A percentile compares a stretch with the other conserved stretches of the same genome.
phyloP scores from a whole-genome alignment of 2,329 filamentous ascomycete genomes.

The Paramyrothecium roridum region DNA sequence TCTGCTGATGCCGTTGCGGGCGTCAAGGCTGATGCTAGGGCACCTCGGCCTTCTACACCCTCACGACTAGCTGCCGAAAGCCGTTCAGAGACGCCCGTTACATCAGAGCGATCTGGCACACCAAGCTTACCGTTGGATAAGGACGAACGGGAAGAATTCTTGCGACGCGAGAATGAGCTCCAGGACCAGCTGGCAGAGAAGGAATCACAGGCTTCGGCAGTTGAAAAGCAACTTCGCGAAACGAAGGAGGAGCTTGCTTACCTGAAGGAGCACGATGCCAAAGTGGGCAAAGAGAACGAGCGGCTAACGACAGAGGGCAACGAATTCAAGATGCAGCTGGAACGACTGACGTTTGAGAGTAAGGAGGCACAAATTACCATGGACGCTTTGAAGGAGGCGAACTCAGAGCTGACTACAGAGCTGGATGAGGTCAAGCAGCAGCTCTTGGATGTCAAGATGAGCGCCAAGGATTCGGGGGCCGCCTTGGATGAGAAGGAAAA shows the following conservation, averaged over 20 bases:
- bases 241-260: conserved; percentile 82
- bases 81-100: conserved; percentile 58
- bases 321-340: conserved; percentile 93
- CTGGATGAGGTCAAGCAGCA: conserved; percentile 96
- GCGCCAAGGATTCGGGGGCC: conserved; percentile 86
- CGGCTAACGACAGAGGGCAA: conserved; percentile 81
- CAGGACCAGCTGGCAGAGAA: conserved; percentile 95
- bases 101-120: conserved; percentile 81
- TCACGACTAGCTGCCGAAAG: conserved; percentile 51
- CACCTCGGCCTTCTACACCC: conserved; percentile 50
- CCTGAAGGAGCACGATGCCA: conserved; percentile 81
- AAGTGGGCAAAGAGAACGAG: conserved; percentile 87
- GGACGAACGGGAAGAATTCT: conserved; percentile 94
- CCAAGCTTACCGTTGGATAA: conserved; percentile 88
- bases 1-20: conserved; percentile 41
- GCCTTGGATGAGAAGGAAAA: conserved; percentile 96
- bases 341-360: conserved; percentile 91
- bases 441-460: conserved; percentile 93
- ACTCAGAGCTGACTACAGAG: conserved; percentile 85
- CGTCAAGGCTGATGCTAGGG: conserved; percentile 38
- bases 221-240: conserved; percentile 78
- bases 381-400: conserved; percentile 95
- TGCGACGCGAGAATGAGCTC: conserved; percentile 91
- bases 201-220: conserved; percentile 74
- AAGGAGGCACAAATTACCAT: conserved; percentile 97